A percentile compares a stretch with the other conserved stretches of the same genome.
These are phyloP conservation scores for Fusarium odoratissimum DNA, from an alignment of 2,329 filamentous ascomycete species.

Conservation along the genomic window DNA sequence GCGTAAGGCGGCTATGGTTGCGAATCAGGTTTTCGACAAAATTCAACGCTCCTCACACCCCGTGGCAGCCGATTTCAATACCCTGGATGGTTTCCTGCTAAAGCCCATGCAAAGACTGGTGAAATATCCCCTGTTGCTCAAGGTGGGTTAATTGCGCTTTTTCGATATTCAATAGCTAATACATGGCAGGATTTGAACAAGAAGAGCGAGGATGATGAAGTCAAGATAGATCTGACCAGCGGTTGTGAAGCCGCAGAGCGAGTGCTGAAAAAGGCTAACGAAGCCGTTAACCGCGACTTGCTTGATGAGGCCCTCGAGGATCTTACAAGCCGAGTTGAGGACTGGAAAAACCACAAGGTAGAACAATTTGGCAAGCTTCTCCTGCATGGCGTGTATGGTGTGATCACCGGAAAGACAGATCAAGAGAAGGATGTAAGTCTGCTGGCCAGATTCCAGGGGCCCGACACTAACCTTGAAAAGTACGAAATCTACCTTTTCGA, in stretches of 20 bases:
- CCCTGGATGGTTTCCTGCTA: slow-evolving; percentile 89
- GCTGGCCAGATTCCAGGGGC: slow-evolving; percentile 43
- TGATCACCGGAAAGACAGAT: slow-evolving; percentile 89
- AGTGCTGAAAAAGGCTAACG: slow-evolving; percentile 86
- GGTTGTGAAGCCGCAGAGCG: slow-evolving; percentile 87
- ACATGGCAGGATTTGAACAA: slow-evolving; percentile 80
- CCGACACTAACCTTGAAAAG: slow-evolving; percentile 57
- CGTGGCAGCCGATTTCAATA: slow-evolving; percentile 88
- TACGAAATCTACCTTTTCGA: slow-evolving; percentile 99
- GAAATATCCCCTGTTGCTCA: slow-evolving; percentile 92
- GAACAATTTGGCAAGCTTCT: slow-evolving; percentile 92
- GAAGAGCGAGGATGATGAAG: slow-evolving; percentile 79
- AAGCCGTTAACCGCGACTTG: slow-evolving; percentile 89
- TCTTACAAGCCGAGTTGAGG: slow-evolving; percentile 84
- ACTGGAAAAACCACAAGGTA: slow-evolving; percentile 95
- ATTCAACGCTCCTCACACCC: slow-evolving; percentile 79
- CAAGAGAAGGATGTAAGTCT: slow-evolving; percentile 85
- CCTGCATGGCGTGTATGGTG: slow-evolving; percentile 89
- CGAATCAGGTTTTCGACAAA: slow-evolving; percentile 87
- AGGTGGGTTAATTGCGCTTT: slow-evolving; percentile 62
- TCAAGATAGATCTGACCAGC: slow-evolving; percentile 76
- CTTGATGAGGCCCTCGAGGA: slow-evolving; percentile 86
- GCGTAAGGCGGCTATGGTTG: slow-evolving; percentile 87
- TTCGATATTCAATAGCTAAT: slow-evolving; percentile 41
- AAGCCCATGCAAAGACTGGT: slow-evolving; percentile 97